Conservation (phyloP, 2,329 filamentous ascomycete species). For the Elsinoe perseae region DNA sequence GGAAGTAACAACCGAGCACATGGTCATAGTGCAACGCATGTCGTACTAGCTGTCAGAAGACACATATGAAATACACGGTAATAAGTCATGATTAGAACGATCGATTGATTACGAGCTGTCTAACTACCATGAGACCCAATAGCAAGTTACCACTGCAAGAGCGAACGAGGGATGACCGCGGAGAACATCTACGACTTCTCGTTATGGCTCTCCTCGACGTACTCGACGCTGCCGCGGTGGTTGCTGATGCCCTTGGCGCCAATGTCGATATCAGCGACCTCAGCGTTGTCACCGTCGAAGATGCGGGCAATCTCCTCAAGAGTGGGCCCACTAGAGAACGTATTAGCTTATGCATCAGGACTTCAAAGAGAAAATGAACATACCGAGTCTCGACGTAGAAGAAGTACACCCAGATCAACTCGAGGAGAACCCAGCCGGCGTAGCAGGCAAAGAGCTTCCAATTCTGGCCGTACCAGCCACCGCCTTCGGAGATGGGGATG, state of each 20-base stretch:
- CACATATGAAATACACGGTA: not conserved
- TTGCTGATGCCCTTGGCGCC: not conserved
- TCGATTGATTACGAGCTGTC: not conserved
- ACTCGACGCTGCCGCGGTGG: not conserved
- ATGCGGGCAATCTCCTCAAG: constrained; percentile 41
- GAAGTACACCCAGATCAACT: constrained; percentile 29
- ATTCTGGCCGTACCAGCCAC: constrained; percentile 1
- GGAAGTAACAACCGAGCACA: no score
- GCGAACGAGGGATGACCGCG: no score
- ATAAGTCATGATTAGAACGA: not conserved
- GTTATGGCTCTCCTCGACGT: not conserved
- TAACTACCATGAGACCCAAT: no score
- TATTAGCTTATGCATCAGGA: not conserved
- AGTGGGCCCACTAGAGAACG: constrained; percentile 32
- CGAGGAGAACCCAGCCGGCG: constrained; percentile 27
- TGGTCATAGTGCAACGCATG: no score
- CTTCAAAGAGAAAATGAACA: not conserved
- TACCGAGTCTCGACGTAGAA: constrained; percentile 36
- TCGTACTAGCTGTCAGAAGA: no score
- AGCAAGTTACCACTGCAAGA: no score
- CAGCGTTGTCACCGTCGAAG: constrained; percentile 38
- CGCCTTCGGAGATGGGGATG: constrained; percentile 24
- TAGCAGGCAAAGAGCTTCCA: constrained; percentile 30
- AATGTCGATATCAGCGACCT: constrained; percentile 25
- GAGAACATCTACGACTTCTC: not conserved